These are phyloP conservation scores for Solanum arcanum DNA, from an alignment of 257 asterid species.

Conservation along the genomic window DNA sequence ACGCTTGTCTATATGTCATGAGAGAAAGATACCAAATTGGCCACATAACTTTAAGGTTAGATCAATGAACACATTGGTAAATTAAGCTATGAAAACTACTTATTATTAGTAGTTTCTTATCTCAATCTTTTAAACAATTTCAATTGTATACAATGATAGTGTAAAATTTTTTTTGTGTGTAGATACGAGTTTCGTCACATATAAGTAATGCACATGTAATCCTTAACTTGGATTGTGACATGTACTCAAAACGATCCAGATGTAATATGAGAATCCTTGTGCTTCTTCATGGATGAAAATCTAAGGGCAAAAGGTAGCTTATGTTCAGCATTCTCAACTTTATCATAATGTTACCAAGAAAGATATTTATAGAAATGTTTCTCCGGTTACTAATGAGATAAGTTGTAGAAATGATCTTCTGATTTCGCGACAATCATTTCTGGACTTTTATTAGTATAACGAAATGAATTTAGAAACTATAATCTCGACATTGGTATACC, in stretches of 20 bases:
- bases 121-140: not conserved
- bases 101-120: not conserved
- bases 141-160: not conserved
- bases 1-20: constrained; percentile 42
- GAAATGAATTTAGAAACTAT: not conserved
- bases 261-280: constrained; percentile 43
- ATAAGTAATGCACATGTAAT: constrained; percentile 74
- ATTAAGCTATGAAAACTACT: not conserved
- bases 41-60: constrained; percentile 63
- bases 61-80: constrained; percentile 53
- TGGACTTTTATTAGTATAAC: too few species aligned
- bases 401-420: not conserved
- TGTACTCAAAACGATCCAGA: constrained; percentile 70
- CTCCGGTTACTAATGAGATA: constrained; percentile 21
- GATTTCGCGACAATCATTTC: too few species aligned
- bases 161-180: not conserved
- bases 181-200: constrained; percentile 64
- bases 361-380: constrained; percentile 36
- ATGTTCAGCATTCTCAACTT: constrained; percentile 54
- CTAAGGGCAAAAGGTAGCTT: constrained; percentile 31
- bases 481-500: not conserved
- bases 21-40: constrained; percentile 31
- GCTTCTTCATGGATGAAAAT: constrained; percentile 66
- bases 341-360: constrained; percentile 36
- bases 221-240: constrained; percentile 81